Evolutionary conservation across 2,329 filamentous ascomycete species (phyloP).

Genomic region (Dothidotthia symphoricarpi): DNA sequence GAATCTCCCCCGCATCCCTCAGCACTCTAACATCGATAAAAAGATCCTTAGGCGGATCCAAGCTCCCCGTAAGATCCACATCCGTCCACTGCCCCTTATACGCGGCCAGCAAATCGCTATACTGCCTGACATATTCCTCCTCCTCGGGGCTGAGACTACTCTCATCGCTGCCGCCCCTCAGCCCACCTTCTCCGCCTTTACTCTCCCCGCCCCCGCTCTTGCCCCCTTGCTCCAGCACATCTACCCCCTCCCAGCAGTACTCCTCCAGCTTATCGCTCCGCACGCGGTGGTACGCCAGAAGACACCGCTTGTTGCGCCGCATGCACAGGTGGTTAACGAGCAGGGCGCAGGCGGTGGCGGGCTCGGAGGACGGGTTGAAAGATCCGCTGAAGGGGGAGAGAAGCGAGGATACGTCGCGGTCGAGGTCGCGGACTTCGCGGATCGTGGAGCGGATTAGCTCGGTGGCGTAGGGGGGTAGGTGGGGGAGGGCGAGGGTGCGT

Average conservation of each 20-base stretch:
- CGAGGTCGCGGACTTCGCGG: slow-evolving; percentile 88
- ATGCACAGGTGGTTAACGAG: slow-evolving; percentile 93
- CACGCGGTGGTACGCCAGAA: slow-evolving; percentile 90
- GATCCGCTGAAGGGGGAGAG: slow-evolving; percentile 79
- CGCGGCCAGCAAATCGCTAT: slow-evolving; percentile 86
- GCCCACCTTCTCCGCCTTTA: slow-evolving; percentile 45
- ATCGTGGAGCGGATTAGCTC: slow-evolving; percentile 85
- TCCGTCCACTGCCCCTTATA: slow-evolving; percentile 99
- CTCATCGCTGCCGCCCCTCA: slow-evolving; percentile 52
- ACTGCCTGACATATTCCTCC: slow-evolving; percentile 91
- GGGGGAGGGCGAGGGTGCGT: slow-evolving; percentile 79
- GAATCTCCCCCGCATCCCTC: slow-evolving; percentile 96
- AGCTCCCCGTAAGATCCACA: slow-evolving; percentile 87
- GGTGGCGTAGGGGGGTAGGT: slow-evolving; percentile 88
- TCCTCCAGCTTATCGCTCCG: slow-evolving; percentile 89
- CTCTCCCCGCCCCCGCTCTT: slow-evolving; percentile 41
- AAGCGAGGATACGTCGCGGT: slow-evolving; percentile 77
- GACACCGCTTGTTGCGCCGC: slow-evolving; percentile 91
- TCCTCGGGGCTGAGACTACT: slow-evolving; percentile 92
- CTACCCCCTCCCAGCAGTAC: slow-evolving; percentile 86
- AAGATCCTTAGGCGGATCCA: slow-evolving; percentile 90
- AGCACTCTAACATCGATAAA: slow-evolving; percentile 96
- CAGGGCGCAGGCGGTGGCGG: slow-evolving; percentile 80
- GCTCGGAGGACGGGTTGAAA: slow-evolving; percentile 81
- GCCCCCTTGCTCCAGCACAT: slow-evolving; percentile 66